These are phyloP conservation scores for Fusarium chuoi DNA, from an alignment of 2,329 filamentous ascomycete species.

Conservation along the genomic window DNA sequence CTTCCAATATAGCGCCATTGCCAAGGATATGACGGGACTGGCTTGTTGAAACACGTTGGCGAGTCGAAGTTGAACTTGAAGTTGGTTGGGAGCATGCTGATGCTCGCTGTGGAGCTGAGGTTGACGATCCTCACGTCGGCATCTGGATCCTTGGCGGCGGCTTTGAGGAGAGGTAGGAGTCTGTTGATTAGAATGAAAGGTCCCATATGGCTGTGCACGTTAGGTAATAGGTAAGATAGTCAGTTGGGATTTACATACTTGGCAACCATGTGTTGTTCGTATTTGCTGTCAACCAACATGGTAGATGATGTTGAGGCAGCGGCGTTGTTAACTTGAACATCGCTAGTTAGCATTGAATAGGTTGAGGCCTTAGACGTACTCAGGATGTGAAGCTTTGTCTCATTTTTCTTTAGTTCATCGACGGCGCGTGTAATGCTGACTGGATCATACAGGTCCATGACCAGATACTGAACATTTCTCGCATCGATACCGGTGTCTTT, in stretches of 20 bases:
- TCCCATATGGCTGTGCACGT: fast-evolving
- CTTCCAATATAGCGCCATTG: neutral
- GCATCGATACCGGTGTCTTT: fast-evolving
- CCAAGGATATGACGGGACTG: fast-evolving
- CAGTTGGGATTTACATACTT: fast-evolving
- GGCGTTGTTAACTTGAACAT: neutral
- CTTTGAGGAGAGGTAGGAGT: neutral
- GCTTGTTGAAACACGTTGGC: fast-evolving
- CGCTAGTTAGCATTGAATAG: fast-evolving
- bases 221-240: fast-evolving
- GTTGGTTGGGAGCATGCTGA: fast-evolving
- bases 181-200: neutral
- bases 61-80: neutral
- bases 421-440: neutral
- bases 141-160: fast-evolving
- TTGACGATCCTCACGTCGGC: neutral
- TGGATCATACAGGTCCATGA: neutral
- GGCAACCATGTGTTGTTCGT: neutral
- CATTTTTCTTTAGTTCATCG: fast-evolving
- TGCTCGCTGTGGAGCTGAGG: neutral
- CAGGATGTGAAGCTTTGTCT: neutral
- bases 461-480: fast-evolving
- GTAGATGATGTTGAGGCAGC: fast-evolving
- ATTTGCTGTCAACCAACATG: neutral
- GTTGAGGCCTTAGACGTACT: fast-evolving